These are phyloP conservation scores for Magnusiomyces sp. DNA, from an alignment of 1,139 yeast species.

Conservation along the genomic window DNA sequence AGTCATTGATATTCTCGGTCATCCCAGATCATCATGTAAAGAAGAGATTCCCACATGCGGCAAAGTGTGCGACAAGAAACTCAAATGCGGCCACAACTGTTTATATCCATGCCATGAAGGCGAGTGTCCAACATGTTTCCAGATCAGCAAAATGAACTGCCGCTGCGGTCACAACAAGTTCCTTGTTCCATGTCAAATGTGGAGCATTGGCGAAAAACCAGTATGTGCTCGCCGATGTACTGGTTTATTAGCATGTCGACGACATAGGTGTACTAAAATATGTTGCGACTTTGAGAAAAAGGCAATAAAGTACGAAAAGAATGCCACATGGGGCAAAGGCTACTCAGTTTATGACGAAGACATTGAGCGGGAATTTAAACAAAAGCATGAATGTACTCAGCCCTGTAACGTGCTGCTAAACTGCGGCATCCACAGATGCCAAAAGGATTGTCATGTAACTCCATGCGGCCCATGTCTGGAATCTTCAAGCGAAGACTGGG, in stretches of 20 bases:
- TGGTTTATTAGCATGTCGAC: constrained; percentile 67
- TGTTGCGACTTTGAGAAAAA: constrained; percentile 65
- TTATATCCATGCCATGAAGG: constrained; percentile 68
- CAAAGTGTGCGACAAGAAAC: constrained; percentile 48
- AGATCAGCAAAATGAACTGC: constrained; percentile 40
- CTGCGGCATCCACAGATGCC: constrained; percentile 71
- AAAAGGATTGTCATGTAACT: constrained; percentile 73
- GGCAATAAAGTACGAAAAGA: constrained; percentile 29
- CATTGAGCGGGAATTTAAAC: constrained; percentile 2
- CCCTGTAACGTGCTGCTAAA: constrained; percentile 57
- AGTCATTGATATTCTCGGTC: constrained; percentile 34
- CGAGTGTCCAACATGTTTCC: constrained; percentile 56
- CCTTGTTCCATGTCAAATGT: constrained; percentile 55
- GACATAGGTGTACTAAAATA: constrained; percentile 60
- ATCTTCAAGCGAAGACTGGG: constrained; percentile 70
- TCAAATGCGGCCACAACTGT: constrained; percentile 70
- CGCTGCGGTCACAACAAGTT: constrained; percentile 44
- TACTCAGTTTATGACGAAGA: constrained; percentile 17
- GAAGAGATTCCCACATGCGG: constrained; percentile 73
- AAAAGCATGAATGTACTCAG: constrained; percentile 61
- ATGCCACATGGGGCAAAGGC: constrained; percentile 37
- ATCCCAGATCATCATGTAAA: constrained; percentile 48
- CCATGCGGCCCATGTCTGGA: constrained; percentile 80
- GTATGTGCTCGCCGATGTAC: constrained; percentile 69
- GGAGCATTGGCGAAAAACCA: constrained; percentile 45